Conservation (phyloP, 2,329 filamentous ascomycete genomes). For the Orbilia javanica region DNA sequence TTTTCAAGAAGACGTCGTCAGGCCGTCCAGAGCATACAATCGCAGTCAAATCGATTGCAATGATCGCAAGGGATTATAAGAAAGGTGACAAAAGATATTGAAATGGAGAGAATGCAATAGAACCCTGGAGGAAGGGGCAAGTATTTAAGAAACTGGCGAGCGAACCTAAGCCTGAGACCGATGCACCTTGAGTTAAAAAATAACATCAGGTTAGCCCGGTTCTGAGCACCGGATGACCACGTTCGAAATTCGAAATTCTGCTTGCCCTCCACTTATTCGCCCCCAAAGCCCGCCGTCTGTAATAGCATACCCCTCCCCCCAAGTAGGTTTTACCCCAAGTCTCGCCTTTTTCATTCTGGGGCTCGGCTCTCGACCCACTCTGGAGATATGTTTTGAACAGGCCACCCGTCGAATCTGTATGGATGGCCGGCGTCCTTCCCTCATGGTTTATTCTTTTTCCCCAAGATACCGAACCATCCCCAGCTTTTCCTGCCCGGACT, state of each 20-base stretch:
- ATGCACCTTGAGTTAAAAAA: conserved; percentile 56
- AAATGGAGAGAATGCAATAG: conserved; percentile 44
- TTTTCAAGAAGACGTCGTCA: conserved; percentile 20
- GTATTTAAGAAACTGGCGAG: conserved; percentile 58
- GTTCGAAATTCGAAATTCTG: conserved; percentile 6
- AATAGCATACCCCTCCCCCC: conserved; percentile 29
- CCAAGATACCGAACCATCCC: conserved; percentile 30
- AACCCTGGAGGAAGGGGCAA: conserved; percentile 58
- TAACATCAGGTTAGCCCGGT: conserved; percentile 57
- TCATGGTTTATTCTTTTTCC: conserved; percentile 4
- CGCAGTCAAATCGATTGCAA: conserved; percentile 16
- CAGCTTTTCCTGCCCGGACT: conserved; percentile 34
- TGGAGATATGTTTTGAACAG: conserved; percentile 48
- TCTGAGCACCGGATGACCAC: conserved; percentile 54
- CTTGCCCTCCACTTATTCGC: conserved; percentile 15
- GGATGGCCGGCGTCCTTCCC: background rate
- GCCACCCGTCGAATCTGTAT: conserved; percentile 4
- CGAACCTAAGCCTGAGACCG: conserved; percentile 42
- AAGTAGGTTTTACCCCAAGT: conserved; percentile 52
- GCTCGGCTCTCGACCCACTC: conserved; percentile 58
- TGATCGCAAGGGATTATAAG: conserved; percentile 38
- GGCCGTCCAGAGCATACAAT: conserved; percentile 4
- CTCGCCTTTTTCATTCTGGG: conserved; percentile 58
- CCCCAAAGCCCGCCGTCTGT: background rate
- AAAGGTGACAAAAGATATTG: conserved; percentile 44